phyloP scores from a whole-genome alignment of 1,139 yeast genomes.

The Geotrichum macrosporum region DNA sequence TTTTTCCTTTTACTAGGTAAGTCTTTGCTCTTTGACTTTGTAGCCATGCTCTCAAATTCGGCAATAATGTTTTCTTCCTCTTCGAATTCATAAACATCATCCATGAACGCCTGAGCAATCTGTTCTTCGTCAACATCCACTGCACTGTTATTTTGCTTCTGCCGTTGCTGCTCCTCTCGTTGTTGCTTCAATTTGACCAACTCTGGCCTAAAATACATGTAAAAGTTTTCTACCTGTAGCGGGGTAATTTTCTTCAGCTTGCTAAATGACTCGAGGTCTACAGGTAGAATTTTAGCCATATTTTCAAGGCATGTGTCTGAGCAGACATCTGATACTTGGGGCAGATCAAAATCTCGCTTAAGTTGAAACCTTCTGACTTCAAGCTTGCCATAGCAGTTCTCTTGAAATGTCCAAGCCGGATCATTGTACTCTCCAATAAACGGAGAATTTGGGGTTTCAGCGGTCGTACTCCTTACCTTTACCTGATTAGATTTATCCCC shows the following conservation, averaged over 20 bases:
- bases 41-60: neutral
- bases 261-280: constrained; percentile 19
- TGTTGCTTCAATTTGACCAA: constrained; percentile 18
- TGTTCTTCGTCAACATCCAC: neutral
- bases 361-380: constrained; percentile 15
- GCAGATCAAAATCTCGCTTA: constrained; percentile 10
- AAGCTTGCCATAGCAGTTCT: constrained; percentile 10
- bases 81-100: neutral
- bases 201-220: constrained; percentile 21
- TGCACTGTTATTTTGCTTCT: neutral
- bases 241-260: constrained; percentile 21
- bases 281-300: constrained; percentile 21
- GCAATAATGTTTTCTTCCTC: neutral
- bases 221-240: constrained; percentile 21
- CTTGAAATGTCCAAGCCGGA: constrained; percentile 9
- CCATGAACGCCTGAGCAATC: neutral
- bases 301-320: constrained; percentile 22
- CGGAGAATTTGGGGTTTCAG: too few species aligned
- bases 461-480: too few species aligned
- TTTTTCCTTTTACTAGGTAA: too few species aligned
- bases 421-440: constrained; percentile 19
- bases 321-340: constrained; percentile 21
- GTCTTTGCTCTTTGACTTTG: neutral
- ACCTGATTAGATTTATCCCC: too few species aligned
- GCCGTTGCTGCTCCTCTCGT: neutral